Evolutionary conservation across 2,329 filamentous ascomycete genomes (phyloP).

Genomic region (Monosporascus sp.): DNA sequence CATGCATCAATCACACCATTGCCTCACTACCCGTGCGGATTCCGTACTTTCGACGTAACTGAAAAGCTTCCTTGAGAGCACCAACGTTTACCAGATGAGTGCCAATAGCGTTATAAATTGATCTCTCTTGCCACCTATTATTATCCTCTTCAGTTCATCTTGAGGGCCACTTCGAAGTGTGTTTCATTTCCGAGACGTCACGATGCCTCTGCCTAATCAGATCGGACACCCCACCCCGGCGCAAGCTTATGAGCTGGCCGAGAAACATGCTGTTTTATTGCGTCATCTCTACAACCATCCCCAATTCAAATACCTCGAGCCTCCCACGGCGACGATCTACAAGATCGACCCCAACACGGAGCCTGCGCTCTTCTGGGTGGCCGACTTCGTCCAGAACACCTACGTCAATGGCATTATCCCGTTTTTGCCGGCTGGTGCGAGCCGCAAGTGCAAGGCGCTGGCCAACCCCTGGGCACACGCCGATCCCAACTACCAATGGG

Average conservation of each 20-base stretch:
- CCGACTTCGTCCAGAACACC: constrained; percentile 26
- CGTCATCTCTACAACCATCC: constrained; percentile 22
- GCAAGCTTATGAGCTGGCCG: constrained; percentile 19
- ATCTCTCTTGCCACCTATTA: no score
- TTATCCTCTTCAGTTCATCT: no score
- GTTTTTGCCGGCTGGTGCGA: constrained; percentile 22
- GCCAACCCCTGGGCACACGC: constrained; percentile 26
- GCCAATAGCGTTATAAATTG: no score
- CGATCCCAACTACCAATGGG: constrained; percentile 20
- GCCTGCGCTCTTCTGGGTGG: constrained; percentile 16
- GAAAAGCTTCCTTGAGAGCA: no score
- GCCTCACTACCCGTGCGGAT: no score
- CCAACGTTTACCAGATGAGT: no score
- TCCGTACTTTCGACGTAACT: no score
- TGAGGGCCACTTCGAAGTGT: no score
- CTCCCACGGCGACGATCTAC: constrained; percentile 17
- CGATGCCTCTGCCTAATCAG: neutral
- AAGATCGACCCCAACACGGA: constrained; percentile 18
- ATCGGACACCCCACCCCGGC: constrained; percentile 14
- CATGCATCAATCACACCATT: no score
- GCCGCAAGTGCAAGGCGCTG: constrained; percentile 23
- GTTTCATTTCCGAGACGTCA: neutral
- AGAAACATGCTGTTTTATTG: constrained; percentile 19
- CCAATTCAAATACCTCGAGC: constrained; percentile 17
- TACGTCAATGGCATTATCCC: constrained; percentile 24